Percentiles rank a stretch among this genome's conserved stretches.
These are phyloP conservation scores for Lyophyllum shimeji DNA, from an alignment of 768 basidiomycete genomes.

Conservation along the genomic window DNA sequence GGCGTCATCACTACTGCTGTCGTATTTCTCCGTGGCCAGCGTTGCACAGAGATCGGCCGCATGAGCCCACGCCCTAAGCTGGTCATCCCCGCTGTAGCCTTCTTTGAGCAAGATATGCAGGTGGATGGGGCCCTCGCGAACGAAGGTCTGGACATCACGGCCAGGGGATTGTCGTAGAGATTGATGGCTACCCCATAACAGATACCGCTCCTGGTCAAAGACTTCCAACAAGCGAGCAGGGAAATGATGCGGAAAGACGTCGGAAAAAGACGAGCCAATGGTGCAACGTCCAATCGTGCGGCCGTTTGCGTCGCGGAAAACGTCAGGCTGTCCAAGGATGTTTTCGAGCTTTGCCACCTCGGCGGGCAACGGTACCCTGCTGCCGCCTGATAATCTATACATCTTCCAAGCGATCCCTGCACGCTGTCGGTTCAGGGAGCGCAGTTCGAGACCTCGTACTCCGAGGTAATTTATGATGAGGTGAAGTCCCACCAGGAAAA, in stretches of 20 bases:
- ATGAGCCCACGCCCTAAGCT: constrained; percentile 57
- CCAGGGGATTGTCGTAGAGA: constrained; percentile 17
- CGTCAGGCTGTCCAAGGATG: constrained; percentile 40
- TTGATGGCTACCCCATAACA: constrained; percentile 49
- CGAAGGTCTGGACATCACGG: constrained; percentile 3
- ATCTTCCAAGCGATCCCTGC: constrained; percentile 50
- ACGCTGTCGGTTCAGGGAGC: constrained; percentile 61
- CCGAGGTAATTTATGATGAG: constrained; percentile 59
- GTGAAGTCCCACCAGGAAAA: constrained; percentile 52
- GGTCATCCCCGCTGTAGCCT: constrained; percentile 44
- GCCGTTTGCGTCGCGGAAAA: constrained; percentile 37
- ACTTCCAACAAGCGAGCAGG: constrained; percentile 33
- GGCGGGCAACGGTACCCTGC: constrained; percentile 29
- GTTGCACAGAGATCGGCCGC: constrained; percentile 35
- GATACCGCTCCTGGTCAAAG: constrained; percentile 46
- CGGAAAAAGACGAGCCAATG: constrained; percentile 49
- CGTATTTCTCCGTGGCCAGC: constrained; percentile 7
- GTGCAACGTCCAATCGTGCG: constrained; percentile 41
- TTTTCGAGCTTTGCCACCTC: constrained; percentile 42
- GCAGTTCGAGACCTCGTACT: constrained; percentile 56
- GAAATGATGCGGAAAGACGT: constrained; percentile 27
- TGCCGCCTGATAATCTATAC: constrained; percentile 28
- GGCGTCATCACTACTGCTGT: constrained; percentile 9
- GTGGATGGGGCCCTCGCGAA: constrained; percentile 22
- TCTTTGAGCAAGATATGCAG: constrained; percentile 52